These are phyloP conservation scores for Lineolata rhizophorae DNA, from an alignment of 495 filamentous ascomycete genomes.

Conservation along the genomic window DNA sequence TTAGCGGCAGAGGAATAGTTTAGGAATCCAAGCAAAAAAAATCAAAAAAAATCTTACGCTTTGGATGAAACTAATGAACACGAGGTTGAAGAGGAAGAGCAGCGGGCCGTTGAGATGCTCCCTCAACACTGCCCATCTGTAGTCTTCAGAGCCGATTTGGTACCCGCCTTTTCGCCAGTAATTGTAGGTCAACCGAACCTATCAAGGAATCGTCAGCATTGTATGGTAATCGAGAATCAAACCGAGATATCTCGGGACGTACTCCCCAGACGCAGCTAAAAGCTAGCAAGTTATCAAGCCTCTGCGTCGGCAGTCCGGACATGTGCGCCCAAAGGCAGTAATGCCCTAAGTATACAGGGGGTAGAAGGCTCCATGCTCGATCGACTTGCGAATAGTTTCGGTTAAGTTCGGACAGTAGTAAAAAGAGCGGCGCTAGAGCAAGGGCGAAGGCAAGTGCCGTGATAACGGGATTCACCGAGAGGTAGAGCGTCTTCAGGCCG, in stretches of 20 bases:
- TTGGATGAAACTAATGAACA: slow-evolving; percentile 75
- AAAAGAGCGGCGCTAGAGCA: slow-evolving; percentile 40
- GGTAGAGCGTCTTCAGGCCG: slow-evolving; percentile 44
- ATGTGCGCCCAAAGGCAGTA: slow-evolving; percentile 61
- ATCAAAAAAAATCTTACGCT: slow-evolving; percentile 33
- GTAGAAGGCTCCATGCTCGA: slow-evolving; percentile 73
- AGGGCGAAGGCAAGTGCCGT: slow-evolving; percentile 52
- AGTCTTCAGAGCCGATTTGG: slow-evolving; percentile 70
- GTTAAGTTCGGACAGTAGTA: slow-evolving; percentile 61
- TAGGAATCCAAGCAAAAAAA: background rate
- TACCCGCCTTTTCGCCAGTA: slow-evolving; percentile 96
- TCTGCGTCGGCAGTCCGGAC: slow-evolving; percentile 43
- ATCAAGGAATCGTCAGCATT: background rate
- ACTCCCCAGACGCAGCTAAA: slow-evolving; percentile 67
- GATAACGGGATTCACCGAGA: slow-evolving; percentile 71
- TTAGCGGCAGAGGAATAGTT: slow-evolving; percentile 1
- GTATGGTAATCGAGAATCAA: background rate
- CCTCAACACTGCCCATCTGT: slow-evolving; percentile 52
- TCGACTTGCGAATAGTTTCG: slow-evolving; percentile 91
- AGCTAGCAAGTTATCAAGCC: slow-evolving; percentile 49
- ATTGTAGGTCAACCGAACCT: slow-evolving; percentile 77
- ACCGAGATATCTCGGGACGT: too few relatives aligned
- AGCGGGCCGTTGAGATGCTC: slow-evolving; percentile 23
- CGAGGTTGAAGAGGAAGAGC: slow-evolving; percentile 61
- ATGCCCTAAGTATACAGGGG: slow-evolving; percentile 74